phyloP scores from a whole-genome alignment of 2,329 filamentous ascomycete genomes.

The Fusarium multiceps region DNA sequence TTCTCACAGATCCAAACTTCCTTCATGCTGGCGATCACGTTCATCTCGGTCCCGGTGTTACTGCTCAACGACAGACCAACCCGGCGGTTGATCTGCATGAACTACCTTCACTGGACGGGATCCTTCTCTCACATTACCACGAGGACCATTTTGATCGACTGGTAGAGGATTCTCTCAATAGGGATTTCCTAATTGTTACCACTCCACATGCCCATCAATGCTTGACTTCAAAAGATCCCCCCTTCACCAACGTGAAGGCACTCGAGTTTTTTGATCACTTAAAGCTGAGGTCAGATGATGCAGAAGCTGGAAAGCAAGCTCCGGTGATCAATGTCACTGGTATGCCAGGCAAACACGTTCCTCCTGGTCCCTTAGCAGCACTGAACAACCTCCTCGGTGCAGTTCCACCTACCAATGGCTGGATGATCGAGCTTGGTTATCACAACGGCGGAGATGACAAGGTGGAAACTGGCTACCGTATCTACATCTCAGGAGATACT shows the following conservation, averaged over 20 bases:
- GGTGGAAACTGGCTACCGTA: conserved; percentile 64
- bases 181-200: conserved; percentile 70
- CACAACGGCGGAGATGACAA: conserved; percentile 20
- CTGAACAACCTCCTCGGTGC: conserved; percentile 55
- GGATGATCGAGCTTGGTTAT: conserved; percentile 72
- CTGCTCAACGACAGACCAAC: conserved; percentile 64
- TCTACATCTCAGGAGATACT: conserved; percentile 76
- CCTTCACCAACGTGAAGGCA: conserved; percentile 65
- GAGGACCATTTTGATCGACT: conserved; percentile 59
- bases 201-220: conserved; percentile 69
- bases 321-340: conserved; percentile 62
- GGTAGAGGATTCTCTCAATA: conserved; percentile 54
- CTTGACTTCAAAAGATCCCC: conserved; percentile 59
- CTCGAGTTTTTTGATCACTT: conserved; percentile 67
- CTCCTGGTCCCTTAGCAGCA: conserved; percentile 50
- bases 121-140: conserved; percentile 74
- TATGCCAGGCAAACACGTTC: conserved; percentile 74
- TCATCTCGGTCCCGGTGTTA: conserved; percentile 73
- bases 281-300: conserved; percentile 26
- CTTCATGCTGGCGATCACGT: conserved; percentile 74
- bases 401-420: conserved; percentile 74
- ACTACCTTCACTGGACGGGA: conserved; percentile 67
- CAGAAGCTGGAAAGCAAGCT: conserved; percentile 50
- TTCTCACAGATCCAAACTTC: conserved; percentile 73
- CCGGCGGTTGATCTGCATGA: conserved; percentile 70